phyloP scores from a whole-genome alignment of 257 asterid species.

The Solanum pennellii region DNA sequence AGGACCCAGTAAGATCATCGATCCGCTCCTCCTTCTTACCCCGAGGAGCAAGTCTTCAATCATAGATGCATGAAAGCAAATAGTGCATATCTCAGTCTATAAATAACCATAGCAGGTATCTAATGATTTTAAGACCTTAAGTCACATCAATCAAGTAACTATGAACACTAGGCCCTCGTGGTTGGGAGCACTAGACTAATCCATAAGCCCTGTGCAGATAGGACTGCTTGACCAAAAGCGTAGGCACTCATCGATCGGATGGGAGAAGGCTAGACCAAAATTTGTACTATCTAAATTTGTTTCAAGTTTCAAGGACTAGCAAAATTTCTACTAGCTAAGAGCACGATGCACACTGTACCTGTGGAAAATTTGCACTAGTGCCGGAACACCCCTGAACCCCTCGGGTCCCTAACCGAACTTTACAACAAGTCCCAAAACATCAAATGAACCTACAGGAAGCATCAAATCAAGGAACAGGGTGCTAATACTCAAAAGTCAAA shows the following conservation, averaged over 20 bases:
- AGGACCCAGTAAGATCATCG: neutral
- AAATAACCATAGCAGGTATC: neutral
- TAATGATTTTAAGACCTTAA: neutral
- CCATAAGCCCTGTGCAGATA: neutral
- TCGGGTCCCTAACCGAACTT: neutral
- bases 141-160: neutral
- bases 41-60: neutral
- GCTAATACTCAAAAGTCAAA: neutral
- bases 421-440: neutral
- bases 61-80: neutral
- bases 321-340: neutral
- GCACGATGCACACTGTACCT: neutral
- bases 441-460: neutral
- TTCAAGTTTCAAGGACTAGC: neutral
- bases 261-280: neutral
- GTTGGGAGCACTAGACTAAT: neutral
- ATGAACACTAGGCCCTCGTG: neutral
- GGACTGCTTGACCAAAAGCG: neutral
- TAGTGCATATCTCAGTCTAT: neutral
- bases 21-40: neutral
- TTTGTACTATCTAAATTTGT: neutral
- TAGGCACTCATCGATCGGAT: neutral
- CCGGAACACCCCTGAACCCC: neutral
- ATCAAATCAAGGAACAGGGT: neutral
- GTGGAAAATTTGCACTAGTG: neutral